Evolutionary conservation across 202 grass and related monocot genomes (phyloP).

Genomic region (Bolboschoenoplectus hybrid): DNA sequence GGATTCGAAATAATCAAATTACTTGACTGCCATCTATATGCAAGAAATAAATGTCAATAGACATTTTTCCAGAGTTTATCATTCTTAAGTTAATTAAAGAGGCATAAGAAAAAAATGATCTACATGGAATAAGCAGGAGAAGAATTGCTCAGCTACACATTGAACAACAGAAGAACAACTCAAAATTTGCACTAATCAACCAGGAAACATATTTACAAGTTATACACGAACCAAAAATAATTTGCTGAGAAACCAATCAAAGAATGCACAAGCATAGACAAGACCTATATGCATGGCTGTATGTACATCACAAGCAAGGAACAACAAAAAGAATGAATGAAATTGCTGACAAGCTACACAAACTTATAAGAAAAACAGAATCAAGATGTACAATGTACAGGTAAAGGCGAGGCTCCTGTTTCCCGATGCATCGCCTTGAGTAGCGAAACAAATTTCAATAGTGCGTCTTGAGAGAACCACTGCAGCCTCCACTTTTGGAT

Average conservation of each 20-base stretch:
- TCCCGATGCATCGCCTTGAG: conserved; percentile 65
- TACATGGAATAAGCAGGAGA: neutral
- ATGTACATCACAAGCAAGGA: conserved; percentile 44
- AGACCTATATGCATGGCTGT: conserved; percentile 48
- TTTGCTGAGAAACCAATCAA: conserved; percentile 42
- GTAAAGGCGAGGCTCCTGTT: conserved; percentile 51
- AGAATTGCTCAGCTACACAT: neutral
- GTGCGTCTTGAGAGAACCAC: conserved; percentile 75
- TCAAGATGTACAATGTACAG: conserved; percentile 77
- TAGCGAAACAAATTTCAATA: conserved; percentile 79
- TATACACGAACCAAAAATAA: conserved; percentile 37
- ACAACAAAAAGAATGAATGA: conserved; percentile 71
- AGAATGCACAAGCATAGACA: conserved; percentile 44
- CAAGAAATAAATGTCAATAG: no score
- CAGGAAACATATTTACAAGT: conserved; percentile 40
- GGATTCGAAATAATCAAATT: no score
- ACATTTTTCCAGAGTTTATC: no score
- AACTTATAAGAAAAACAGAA: conserved; percentile 38
- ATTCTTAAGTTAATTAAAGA: neutral
- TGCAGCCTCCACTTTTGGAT: conserved; percentile 64
- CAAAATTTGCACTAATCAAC: conserved; percentile 50
- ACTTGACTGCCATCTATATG: no score
- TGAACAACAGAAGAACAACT: conserved; percentile 27
- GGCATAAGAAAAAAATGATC: neutral
- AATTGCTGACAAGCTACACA: conserved; percentile 52